Evolutionary conservation across 495 filamentous ascomycete genomes (phyloP), one percentile per base, ranked within the genome.

Genomic region (Penicillium mononematosum): DNA sequence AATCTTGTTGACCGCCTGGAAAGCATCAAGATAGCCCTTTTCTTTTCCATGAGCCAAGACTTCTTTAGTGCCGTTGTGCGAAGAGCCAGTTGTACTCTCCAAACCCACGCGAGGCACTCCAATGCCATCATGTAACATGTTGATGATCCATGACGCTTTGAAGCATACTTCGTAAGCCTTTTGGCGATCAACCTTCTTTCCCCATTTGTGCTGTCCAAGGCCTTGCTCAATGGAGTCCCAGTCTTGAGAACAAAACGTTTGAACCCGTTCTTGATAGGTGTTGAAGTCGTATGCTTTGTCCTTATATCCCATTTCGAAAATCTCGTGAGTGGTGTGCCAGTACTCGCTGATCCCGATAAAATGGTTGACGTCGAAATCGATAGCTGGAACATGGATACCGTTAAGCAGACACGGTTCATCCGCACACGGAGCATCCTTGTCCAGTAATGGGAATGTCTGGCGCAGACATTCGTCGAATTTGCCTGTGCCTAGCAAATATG

Each of bases 301-400:
- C 51, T 87, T 88, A 63, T 89, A 81, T 27, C 84, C 85, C 68
- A 85, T 85, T 58, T 91, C 88, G 63, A 98, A 97, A 1, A 97
- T 85, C 47, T 95, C 91, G 65, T 97, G 93, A 0, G 94, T 99
- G 0, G 93, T 96, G 73, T 99, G 94, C 94, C 94, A 99, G 68
- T 96, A 99, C 67, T 99, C 94, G 17, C 92, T 96, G 52, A 99
- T 93, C 8, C 94, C 94, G 25, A 99, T 87, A 65, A 99, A 99
- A 67, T 98, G 94, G 58, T 99, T 99, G 39, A 99, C 86, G 50
- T 94, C 87, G 66, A 98, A 99, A 70, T 99, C 94, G 53, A 99
- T 97, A 1, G 93, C 91, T 1, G 94, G 94, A 3, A 92, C 90
- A 65, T 98, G 92, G 45, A 91, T 82, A 0, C 95, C 90, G 58